These are phyloP conservation scores for Avena sativa DNA, from an alignment of 176 grass and related monocot genomes.

Conservation along the genomic window DNA sequence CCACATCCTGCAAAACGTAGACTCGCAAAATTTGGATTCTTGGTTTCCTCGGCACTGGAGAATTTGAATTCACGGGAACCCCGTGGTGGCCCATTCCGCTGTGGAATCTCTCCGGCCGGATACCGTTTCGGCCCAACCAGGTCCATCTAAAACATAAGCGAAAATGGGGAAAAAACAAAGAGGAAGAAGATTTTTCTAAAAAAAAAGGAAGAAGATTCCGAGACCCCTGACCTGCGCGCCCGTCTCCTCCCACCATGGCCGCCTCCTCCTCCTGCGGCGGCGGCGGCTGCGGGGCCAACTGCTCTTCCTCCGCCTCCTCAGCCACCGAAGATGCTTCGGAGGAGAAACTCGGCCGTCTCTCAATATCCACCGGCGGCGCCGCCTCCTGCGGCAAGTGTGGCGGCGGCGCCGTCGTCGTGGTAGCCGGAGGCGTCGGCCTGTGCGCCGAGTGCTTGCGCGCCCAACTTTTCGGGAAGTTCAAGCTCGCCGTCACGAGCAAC, in stretches of 20 bases:
- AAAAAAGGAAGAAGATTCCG: background rate
- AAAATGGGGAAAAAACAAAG: background rate
- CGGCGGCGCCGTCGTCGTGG: constrained; percentile 57
- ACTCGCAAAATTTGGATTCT: no score
- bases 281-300: constrained; percentile 50
- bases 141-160: background rate
- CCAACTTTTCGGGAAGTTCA: constrained; percentile 86
- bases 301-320: constrained; percentile 38
- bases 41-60: background rate
- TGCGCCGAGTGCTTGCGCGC: constrained; percentile 67
- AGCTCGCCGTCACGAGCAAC: constrained; percentile 81
- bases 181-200: background rate
- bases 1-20: no score
- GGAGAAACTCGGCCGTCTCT: constrained; percentile 44
- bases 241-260: constrained; percentile 42
- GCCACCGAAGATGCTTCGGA: background rate
- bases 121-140: background rate
- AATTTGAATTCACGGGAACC: background rate
- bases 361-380: constrained; percentile 9
- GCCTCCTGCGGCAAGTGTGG: constrained; percentile 53
- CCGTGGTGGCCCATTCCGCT: background rate
- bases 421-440: constrained; percentile 56
- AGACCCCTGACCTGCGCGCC: constrained; percentile 30
- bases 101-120: background rate
- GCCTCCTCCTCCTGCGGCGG: constrained; percentile 38